Evolutionary conservation across 208 protist genomes (phyloP).

Genomic region (Trichomonas vaginalis): DNA sequence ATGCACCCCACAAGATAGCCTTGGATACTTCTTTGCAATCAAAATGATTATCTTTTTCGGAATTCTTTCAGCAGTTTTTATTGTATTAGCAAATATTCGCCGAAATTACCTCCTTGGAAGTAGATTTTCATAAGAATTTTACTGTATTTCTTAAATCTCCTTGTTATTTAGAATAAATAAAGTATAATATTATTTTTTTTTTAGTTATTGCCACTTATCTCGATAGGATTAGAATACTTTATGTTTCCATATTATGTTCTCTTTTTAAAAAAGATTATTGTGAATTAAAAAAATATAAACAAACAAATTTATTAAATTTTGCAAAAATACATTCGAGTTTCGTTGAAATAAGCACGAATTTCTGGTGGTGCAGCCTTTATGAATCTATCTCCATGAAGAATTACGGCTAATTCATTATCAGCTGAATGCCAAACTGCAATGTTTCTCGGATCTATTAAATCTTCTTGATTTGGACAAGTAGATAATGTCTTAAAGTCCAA

Average conservation of each 20-base stretch:
- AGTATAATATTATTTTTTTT: too few species aligned
- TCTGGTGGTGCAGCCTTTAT: not conserved
- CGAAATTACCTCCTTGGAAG: not conserved
- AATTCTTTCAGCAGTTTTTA: not conserved
- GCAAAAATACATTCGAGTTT: too few species aligned
- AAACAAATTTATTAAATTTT: too few species aligned
- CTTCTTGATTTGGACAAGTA: not conserved
- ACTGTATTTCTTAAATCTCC: too few species aligned
- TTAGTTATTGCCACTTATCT: too few species aligned
- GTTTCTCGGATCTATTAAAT: not conserved
- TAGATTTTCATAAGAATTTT: not conserved
- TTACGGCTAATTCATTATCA: not conserved
- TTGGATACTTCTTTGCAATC: not conserved
- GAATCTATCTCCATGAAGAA: not conserved
- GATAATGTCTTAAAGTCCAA: not conserved
- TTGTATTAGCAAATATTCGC: not conserved
- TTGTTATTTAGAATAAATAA: too few species aligned
- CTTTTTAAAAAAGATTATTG: too few species aligned
- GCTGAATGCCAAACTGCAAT: not conserved
- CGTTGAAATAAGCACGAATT: too few species aligned
- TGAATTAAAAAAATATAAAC: too few species aligned
- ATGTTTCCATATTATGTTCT: too few species aligned
- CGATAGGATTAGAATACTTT: too few species aligned
- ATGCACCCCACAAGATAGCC: not conserved
- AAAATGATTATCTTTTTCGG: not conserved